A percentile compares a stretch with the other conserved stretches of the same genome.
Evolutionary conservation across 805 yeast genomes (phyloP).

Genomic region (Monosporozyma servazzii): DNA sequence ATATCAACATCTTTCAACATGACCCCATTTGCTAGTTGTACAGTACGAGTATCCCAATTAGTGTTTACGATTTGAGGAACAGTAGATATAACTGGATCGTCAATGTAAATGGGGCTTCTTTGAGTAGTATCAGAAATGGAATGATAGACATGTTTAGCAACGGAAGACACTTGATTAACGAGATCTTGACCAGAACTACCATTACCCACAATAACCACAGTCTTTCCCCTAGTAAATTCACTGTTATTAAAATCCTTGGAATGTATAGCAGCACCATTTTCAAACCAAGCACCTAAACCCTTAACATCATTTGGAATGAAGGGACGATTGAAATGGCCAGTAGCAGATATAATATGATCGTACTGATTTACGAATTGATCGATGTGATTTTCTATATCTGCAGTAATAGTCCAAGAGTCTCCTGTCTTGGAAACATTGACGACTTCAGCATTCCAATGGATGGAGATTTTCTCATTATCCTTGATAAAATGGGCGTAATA

Average conservation of each 20-base stretch:
- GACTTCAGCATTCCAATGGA: constrained; percentile 22
- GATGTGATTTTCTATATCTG: constrained; percentile 2
- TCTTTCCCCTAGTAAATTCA: constrained; percentile 27
- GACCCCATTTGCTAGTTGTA: constrained; percentile 29
- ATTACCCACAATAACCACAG: constrained; percentile 34
- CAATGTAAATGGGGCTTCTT: not conserved
- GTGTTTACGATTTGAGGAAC: constrained; percentile 28
- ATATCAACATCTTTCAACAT: constrained; percentile 28
- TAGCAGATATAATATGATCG: constrained; percentile 35
- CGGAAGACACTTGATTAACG: constrained; percentile 33
- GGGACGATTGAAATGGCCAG: constrained; percentile 38
- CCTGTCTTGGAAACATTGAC: constrained; percentile 11
- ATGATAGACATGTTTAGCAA: constrained; percentile 30
- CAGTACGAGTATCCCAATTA: constrained; percentile 17
- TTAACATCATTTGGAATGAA: constrained; percentile 30
- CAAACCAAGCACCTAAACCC: constrained; percentile 33
- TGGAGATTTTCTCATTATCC: constrained; percentile 20
- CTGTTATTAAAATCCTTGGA: constrained; percentile 33
- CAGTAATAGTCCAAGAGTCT: constrained; percentile 2
- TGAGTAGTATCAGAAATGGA: constrained; percentile 43
- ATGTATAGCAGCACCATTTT: constrained; percentile 29
- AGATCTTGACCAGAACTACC: constrained; percentile 38
- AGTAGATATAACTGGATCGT: constrained; percentile 6
- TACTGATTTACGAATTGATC: constrained; percentile 19
- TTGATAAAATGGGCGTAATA: constrained; percentile 35